Evolutionary conservation across 139 green algal species (phyloP), one percentile per base, ranked within the genome.

Genomic region (Volvox africanus): DNA sequence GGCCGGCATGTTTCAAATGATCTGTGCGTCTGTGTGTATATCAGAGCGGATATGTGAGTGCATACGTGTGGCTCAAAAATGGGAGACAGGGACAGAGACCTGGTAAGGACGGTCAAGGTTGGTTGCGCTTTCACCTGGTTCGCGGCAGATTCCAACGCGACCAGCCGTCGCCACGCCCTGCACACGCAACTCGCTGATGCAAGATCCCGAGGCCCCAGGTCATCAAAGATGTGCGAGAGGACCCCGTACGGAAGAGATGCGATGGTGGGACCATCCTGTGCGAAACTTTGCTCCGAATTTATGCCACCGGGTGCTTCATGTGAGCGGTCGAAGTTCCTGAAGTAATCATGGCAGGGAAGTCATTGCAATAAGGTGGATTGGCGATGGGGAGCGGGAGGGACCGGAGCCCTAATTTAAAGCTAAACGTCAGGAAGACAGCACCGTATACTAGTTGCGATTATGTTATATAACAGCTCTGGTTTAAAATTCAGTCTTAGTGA

Each of bases 51-150:
- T 55, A 14, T 55, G 9, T 55, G 5, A 14, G 44, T 55, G 9
- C 44, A 55, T 55, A 55, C 44, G 44, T 55, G 44, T 55, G 44
- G 44, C 44, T 55, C 9, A 55, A 55, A 55, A 55, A 55, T 14
- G 9, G 5, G 44, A 9, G 44, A 9, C 44, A 55, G 44, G 44
- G 44, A 55, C 44, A 55, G 44, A 9, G 44, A 55, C 44, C 44
- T 55, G 44, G 44, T 55, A 55, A 9, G 9, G 44, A 14, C 44
- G 44, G 44, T 55, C 44, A 55, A 55, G 44, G 44, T 9, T 55
- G 9, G 44, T 9, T 55, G 44, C 44, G 44, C 67, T 22, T 69
- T 81, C 22, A 89, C 85, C 85, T 69, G 44, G 28, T 89, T 89
- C 24, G 85, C 68, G 16, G 85, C 85, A 26, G 73, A 50, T 32